These are phyloP conservation scores for Phoma sp. DNA, from an alignment of 2,329 filamentous ascomycete genomes.

Conservation along the genomic window DNA sequence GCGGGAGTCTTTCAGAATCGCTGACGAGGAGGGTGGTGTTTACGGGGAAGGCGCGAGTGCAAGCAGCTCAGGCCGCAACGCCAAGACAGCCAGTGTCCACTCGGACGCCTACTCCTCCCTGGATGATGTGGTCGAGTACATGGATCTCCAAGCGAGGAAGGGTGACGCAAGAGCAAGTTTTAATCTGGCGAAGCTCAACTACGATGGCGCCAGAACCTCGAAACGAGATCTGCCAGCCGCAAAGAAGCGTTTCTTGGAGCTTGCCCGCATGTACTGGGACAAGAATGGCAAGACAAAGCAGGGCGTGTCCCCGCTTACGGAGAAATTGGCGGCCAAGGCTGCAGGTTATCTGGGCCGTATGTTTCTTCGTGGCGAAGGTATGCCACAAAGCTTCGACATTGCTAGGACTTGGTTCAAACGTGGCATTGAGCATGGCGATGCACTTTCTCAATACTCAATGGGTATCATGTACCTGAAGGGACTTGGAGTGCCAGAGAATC, in stretches of 20 bases:
- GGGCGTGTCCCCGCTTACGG: slow-evolving; percentile 72
- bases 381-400: slow-evolving; percentile 76
- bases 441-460: slow-evolving; percentile 82
- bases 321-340: slow-evolving; percentile 80
- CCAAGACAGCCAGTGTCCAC: slow-evolving; percentile 72
- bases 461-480: slow-evolving; percentile 85
- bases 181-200: slow-evolving; percentile 83
- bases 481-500: slow-evolving; percentile 72
- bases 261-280: slow-evolving; percentile 82
- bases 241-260: slow-evolving; percentile 79
- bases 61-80: slow-evolving; percentile 83
- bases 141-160: slow-evolving; percentile 88
- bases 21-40: slow-evolving; percentile 88
- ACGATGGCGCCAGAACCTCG: slow-evolving; percentile 80
- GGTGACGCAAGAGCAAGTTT: slow-evolving; percentile 88
- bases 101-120: slow-evolving; percentile 85
- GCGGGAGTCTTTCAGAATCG: slow-evolving; percentile 80
- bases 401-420: slow-evolving; percentile 85
- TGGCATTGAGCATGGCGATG: slow-evolving; percentile 75
- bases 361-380: slow-evolving; percentile 86
- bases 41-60: slow-evolving; percentile 96
- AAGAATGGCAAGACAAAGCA: slow-evolving; percentile 76
- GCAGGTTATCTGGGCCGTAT: slow-evolving; percentile 89
- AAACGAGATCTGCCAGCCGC: slow-evolving; percentile 76
- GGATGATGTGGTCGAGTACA: slow-evolving; percentile 92